Evolutionary conservation across 2,329 filamentous ascomycete genomes (phyloP).

Genomic region (Hymenotorrendiella dingleyae): DNA sequence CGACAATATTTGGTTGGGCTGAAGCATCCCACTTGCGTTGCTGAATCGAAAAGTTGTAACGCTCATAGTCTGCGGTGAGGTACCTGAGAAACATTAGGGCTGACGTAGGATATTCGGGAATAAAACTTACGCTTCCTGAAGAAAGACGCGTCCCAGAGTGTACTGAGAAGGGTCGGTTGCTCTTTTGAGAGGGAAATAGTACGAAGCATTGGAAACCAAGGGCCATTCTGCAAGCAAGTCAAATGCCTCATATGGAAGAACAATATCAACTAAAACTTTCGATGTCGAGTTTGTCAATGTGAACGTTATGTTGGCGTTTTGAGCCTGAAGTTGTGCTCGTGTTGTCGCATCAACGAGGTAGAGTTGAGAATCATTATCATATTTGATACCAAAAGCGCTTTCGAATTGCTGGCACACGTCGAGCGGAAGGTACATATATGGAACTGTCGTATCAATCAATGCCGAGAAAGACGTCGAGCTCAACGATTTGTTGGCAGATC

Average conservation of each 20-base stretch:
- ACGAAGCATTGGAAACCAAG: conserved; percentile 20
- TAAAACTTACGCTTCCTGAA: conserved; percentile 33
- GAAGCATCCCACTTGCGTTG: conserved; percentile 21
- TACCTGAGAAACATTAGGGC: conserved; percentile 13
- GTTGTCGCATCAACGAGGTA: conserved; percentile 12
- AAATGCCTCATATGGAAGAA: conserved; percentile 35
- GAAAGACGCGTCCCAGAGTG: conserved; percentile 35
- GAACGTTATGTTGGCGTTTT: conserved; percentile 33
- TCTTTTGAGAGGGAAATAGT: conserved; percentile 36
- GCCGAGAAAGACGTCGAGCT: conserved; percentile 16
- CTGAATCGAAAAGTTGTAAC: conserved; percentile 35
- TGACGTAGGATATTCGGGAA: background rate
- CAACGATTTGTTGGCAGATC: conserved; percentile 8
- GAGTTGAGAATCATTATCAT: conserved; percentile 21
- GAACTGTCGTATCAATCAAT: conserved; percentile 32
- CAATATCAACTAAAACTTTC: conserved; percentile 28
- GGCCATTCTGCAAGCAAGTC: conserved; percentile 33
- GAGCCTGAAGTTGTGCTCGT: conserved; percentile 16
- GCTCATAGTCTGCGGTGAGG: conserved; percentile 35
- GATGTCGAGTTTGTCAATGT: conserved; percentile 29
- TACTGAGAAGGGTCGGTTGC: conserved; percentile 31
- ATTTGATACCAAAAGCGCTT: conserved; percentile 29
- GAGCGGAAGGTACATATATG: conserved; percentile 33
- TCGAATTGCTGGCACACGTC: conserved; percentile 31
- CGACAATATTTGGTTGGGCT: conserved; percentile 11